Evolutionary conservation across 1,284 basidiomycete species (phyloP), one percentile per base, ranked within the genome.

Genomic region (Irpex sp.): DNA sequence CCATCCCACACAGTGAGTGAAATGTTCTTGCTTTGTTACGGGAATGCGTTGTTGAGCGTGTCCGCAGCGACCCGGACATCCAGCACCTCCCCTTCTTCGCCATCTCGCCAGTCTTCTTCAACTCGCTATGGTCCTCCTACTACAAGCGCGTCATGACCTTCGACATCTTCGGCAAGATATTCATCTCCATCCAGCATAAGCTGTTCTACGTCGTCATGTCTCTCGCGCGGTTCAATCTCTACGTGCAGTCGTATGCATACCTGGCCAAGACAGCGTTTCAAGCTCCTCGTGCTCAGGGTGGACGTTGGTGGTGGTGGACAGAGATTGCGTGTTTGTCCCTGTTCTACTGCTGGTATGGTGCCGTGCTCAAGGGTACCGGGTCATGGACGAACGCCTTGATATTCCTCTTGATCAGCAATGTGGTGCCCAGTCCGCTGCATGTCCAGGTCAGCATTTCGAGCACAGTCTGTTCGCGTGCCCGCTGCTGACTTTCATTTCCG

Each of bases 61-160:
- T 77, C 76, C 78, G 77, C 71, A 96, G 97, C 76, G 96, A 98
- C 74, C 94, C 94, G 1, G 96, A 96, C 72, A 96, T 96, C 67
- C 89, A 97, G 77, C 96, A 99, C 76, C 82, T 99, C 57, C 97
- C 97, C 21, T 98, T 99, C 81, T 92, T 99, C 71, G 97, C 96
- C 66, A 94, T 98, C 70, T 92, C 93, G 3, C 88, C 93, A 5
- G 84, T 84, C 44, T 99, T 98, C 79, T 88, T 97, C 74, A 80
- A 83, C 56, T 90, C 86, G 21, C 78, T 98, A 1, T 97, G 93
- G 85, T 97, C 94, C 2, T 94, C 96, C 0, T 99, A 98, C 78
- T 97, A 99, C 82, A 92, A 94, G 70, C 91, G 94, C 60, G 84
- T 89, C 64, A 88, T 99, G 83, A 76, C 79, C 56, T 92, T 97